phyloP scores from a whole-genome alignment of 805 yeast genomes.

The Sugiyamaella americana region DNA sequence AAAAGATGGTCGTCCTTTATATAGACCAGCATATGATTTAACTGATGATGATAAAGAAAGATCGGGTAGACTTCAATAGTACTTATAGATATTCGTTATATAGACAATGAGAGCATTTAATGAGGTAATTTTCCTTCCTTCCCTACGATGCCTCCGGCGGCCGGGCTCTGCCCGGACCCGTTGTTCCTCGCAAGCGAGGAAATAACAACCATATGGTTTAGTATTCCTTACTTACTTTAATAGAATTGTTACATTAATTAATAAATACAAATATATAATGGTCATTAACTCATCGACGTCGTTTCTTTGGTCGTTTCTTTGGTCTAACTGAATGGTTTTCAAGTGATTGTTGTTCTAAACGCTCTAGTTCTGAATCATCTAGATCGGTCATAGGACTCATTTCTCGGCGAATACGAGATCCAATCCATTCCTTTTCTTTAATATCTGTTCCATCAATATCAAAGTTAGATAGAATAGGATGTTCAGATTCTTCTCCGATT shows the following conservation, averaged over 20 bases:
- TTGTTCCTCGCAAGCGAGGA: neutral
- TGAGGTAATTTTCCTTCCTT: neutral
- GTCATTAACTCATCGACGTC: neutral
- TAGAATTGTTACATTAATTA: too few relatives aligned
- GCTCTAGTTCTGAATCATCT: constrained; percentile 12
- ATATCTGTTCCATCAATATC: constrained; percentile 21
- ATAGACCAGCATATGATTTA: constrained; percentile 41
- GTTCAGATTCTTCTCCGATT: neutral
- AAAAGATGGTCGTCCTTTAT: constrained; percentile 43
- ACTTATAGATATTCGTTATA: neutral
- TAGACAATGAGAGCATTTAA: too few relatives aligned
- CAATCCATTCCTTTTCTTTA: constrained; percentile 31
- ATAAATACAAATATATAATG: too few relatives aligned
- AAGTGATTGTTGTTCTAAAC: constrained; percentile 3
- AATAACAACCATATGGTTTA: too few relatives aligned
- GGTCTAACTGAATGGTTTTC: neutral
- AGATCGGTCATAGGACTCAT: constrained; percentile 18
- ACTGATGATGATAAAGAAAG: constrained; percentile 56
- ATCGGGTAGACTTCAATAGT: constrained; percentile 27
- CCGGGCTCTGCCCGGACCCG: neutral
- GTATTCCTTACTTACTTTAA: too few relatives aligned
- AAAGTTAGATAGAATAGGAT: neutral
- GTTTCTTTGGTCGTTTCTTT: neutral
- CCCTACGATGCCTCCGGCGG: neutral
- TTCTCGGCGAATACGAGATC: constrained; percentile 18